Conservation (phyloP, 176 grass and related monocot species). For the Guadua angustifolia region DNA sequence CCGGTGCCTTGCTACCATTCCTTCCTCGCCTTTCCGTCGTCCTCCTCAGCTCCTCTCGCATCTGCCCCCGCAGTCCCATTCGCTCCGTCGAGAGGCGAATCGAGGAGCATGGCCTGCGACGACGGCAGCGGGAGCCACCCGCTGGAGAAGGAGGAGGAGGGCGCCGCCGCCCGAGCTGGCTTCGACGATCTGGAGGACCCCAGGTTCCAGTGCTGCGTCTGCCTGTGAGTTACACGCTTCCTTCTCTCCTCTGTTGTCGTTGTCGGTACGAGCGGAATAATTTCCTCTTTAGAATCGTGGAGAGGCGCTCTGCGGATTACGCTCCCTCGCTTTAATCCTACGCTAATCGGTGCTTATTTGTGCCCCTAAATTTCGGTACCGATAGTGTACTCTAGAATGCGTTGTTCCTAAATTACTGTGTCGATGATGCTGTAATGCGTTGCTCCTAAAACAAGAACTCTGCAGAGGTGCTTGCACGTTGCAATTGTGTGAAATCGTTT, state of each 20-base stretch:
- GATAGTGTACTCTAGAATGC: not conserved
- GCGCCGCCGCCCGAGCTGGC: not conserved
- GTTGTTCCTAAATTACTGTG: not conserved
- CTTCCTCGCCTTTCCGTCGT: not conserved
- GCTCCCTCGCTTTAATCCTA: not conserved
- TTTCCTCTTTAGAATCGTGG: not conserved
- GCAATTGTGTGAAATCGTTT: not conserved
- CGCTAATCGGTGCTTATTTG: not conserved
- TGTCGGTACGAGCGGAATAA: not conserved
- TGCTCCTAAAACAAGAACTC: not conserved
- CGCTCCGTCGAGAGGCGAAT: not conserved
- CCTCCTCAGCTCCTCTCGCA: slow-evolving; percentile 22
- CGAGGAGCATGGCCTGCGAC: slow-evolving; percentile 49
- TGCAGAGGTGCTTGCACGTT: not conserved
- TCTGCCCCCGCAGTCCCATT: slow-evolving; percentile 15
- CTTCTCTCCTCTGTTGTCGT: not conserved
- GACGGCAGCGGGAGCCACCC: slow-evolving; percentile 2
- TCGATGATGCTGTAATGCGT: not conserved
- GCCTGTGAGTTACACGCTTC: slow-evolving; percentile 63
- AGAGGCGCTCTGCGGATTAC: not conserved
- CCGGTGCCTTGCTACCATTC: not conserved
- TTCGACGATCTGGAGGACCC: slow-evolving; percentile 38
- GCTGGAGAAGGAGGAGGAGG: slow-evolving; percentile 11
- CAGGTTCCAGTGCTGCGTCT: slow-evolving; percentile 81
- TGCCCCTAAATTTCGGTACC: not conserved